Base-by-base conservation (phyloP, 352 stramenopile species). In the Peronospora farinosa region DNA sequence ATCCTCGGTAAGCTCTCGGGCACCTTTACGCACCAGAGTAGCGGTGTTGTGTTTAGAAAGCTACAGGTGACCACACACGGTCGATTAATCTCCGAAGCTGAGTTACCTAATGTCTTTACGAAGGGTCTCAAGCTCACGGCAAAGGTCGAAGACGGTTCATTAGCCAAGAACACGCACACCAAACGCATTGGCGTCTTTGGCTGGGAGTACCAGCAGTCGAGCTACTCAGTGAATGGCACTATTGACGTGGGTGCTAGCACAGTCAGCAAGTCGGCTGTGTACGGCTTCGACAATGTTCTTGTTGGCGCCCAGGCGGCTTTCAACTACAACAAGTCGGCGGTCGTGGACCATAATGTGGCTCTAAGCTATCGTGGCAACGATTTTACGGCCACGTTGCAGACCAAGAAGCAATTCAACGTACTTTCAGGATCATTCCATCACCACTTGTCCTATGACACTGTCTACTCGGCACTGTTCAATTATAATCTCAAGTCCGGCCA, bases 401-500 rank as follows among this genome's bases (percentile, higher is more conserved):
- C 80, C 43, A 92, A 91, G 74, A 93, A 93, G 77, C 86, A 88
- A 54, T 85, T 90, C 59, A 86, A 88, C 57, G 68, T 69, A 38
- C 60, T 93, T 40, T 84, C 77, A 46, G 78, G 63, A 11, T 92
- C 80, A 59, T 93, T 92, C 72, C 76, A 84, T 64, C 83, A 93
- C 73, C 65, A 78, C 46, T 59, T 90, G 44, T 90, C 78, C 38
- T 76, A 77, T 56, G 74, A 92, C 63, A 87, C 82, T 15, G 79
- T 90, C 47, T 91, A 91, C 77, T 84, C 83, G 53, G 83, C 83
- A 12, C 63, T 89, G n/a, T 89, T 92, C 52, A 80, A 91, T 74
- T 89, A 92, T 69, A 76, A 93, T 67, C 72, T 88, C 55, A 90
- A 90, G 77, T 90, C 78, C 39, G 80, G 74, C 54, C 60, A 74